phyloP scores from a whole-genome alignment of 2,329 filamentous ascomycete species.

The Coniochaeta ligniaria region DNA sequence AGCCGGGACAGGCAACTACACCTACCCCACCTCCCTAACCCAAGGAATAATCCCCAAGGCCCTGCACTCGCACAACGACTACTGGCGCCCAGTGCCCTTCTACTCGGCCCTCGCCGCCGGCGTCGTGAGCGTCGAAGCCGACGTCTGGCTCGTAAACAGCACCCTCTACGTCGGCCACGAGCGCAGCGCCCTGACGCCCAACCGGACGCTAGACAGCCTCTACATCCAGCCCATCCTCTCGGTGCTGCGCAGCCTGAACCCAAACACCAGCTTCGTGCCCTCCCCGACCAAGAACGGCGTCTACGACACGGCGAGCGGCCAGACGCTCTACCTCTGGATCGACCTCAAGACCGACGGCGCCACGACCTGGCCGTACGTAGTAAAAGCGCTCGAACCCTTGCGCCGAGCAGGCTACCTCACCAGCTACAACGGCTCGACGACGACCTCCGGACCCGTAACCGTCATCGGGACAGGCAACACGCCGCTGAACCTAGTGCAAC shows the following conservation, averaged over 20 bases:
- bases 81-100: slow-evolving; percentile 58
- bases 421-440: slow-evolving; percentile 36
- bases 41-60: slow-evolving; percentile 45
- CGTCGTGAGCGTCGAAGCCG: slow-evolving; percentile 59
- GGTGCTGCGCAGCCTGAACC: slow-evolving; percentile 46
- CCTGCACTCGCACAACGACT: slow-evolving; percentile 66
- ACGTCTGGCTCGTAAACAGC: slow-evolving; percentile 53
- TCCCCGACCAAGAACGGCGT: slow-evolving; percentile 40
- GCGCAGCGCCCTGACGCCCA: slow-evolving; percentile 39
- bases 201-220: slow-evolving; percentile 49
- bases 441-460: slow-evolving; percentile 50
- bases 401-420: slow-evolving; percentile 47
- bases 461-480: slow-evolving; percentile 60
- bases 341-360: slow-evolving; percentile 56
- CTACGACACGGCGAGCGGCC: slow-evolving; percentile 40
- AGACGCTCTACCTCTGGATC: slow-evolving; percentile 54
- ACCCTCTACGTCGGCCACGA: slow-evolving; percentile 59
- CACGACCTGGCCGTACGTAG: slow-evolving; percentile 42
- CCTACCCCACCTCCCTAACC: slow-evolving; percentile 45
- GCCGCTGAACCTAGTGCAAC: slow-evolving; percentile 44
- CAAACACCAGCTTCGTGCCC: slow-evolving; percentile 34
- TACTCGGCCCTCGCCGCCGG: slow-evolving; percentile 52
- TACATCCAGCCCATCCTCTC: slow-evolving; percentile 56
- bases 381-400: slow-evolving; percentile 47
- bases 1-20: slow-evolving; percentile 27